These are phyloP conservation scores for Vitis rotundifolia DNA, from an alignment of 164 flowering plant genomes.

Conservation along the genomic window DNA sequence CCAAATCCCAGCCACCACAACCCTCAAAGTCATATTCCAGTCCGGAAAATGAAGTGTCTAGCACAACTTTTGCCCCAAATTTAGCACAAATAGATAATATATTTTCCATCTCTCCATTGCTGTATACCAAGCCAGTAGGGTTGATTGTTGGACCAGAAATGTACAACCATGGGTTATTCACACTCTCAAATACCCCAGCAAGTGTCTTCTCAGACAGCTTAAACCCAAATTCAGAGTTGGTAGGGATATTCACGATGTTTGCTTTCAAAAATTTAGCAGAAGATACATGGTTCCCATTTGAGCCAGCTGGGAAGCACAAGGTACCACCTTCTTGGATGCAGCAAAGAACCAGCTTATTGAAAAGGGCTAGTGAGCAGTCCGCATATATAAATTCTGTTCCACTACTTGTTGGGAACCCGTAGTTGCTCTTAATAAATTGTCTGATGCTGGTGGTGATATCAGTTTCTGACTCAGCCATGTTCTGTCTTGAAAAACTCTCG, in stretches of 20 bases:
- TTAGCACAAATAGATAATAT: slow-evolving; percentile 68
- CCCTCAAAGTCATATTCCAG: slow-evolving; percentile 53
- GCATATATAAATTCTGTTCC: slow-evolving; percentile 65
- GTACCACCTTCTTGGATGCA: slow-evolving; percentile 91
- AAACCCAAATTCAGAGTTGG: slow-evolving; percentile 56
- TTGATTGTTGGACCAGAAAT: slow-evolving; percentile 85
- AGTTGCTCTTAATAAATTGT: slow-evolving; percentile 51
- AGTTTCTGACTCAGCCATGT: slow-evolving; percentile 72
- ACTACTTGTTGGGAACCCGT: slow-evolving; percentile 57
- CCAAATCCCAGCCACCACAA: slow-evolving; percentile 70
- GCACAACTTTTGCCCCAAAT: slow-evolving; percentile 75
- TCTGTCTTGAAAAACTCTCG: slow-evolving; percentile 95
- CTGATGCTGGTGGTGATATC: slow-evolving; percentile 67
- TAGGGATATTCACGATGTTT: slow-evolving; percentile 52
- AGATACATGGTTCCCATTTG: slow-evolving; percentile 76
- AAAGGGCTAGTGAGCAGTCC: slow-evolving; percentile 68
- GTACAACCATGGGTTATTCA: slow-evolving; percentile 82
- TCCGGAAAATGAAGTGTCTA: slow-evolving; percentile 93
- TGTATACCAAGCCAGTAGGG: slow-evolving; percentile 84
- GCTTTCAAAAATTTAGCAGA: slow-evolving; percentile 88
- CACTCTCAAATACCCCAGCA: slow-evolving; percentile 35
- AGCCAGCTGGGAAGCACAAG: slow-evolving; percentile 78
- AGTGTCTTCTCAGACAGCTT: slow-evolving; percentile 70
- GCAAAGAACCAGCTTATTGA: slow-evolving; percentile 82
- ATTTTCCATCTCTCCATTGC: slow-evolving; percentile 57